A percentile compares a stretch with the other conserved stretches of the same genome.
Evolutionary conservation across 768 basidiomycete species (phyloP).

Genomic region (Pluteus cervinus): DNA sequence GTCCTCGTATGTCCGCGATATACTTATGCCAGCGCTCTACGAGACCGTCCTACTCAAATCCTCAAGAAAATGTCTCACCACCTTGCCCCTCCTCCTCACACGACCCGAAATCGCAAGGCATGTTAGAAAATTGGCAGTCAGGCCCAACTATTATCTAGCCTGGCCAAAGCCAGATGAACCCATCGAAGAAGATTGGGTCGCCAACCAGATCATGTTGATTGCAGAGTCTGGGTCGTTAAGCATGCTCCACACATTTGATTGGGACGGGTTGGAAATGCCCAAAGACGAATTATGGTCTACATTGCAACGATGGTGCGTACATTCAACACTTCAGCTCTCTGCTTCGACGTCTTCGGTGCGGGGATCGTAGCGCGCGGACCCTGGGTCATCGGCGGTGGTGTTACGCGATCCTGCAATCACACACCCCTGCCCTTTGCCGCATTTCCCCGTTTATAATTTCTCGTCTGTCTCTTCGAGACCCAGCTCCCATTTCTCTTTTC

Average conservation of each 20-base stretch:
- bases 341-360: no score
- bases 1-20: conserved; percentile 23
- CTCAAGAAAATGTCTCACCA: conserved; percentile 28
- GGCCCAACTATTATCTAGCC: conserved; percentile 47
- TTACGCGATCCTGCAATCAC: no score
- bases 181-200: conserved; percentile 37
- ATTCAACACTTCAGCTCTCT: no score
- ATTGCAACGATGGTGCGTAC: conserved; percentile 29
- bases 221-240: conserved; percentile 25
- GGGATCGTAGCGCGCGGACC: no score
- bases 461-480: no score
- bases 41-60: conserved; percentile 39
- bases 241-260: conserved; percentile 40
- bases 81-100: conserved; percentile 28
- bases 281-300: conserved; percentile 34
- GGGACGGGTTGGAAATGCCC: conserved; percentile 47
- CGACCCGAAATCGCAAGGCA: conserved; percentile 30
- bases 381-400: no score
- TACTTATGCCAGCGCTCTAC: conserved; percentile 37
- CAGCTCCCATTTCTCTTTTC: not conserved
- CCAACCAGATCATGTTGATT: conserved; percentile 24
- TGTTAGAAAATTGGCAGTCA: conserved; percentile 37
- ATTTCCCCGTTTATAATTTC: no score
- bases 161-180: conserved; percentile 39
- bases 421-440: no score